Conservation (phyloP, 2,329 filamentous ascomycete species). For the Teratosphaeria viscida region DNA sequence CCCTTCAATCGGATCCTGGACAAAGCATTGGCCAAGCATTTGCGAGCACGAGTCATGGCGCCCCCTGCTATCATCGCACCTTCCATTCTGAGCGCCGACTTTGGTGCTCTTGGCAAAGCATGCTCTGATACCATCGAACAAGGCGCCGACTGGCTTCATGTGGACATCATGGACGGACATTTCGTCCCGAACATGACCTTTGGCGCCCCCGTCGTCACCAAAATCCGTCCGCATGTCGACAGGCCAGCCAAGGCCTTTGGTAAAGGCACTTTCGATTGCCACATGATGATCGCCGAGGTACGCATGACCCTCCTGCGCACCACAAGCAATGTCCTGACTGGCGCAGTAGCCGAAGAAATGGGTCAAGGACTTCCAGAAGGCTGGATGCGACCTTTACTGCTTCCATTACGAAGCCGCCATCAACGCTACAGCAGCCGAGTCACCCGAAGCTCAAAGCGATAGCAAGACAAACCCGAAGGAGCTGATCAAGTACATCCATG, state of each 20-base stretch:
- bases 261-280: constrained; percentile 93
- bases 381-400: constrained; percentile 97
- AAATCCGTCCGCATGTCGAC: constrained; percentile 79
- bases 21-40: constrained; percentile 9
- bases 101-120: constrained; percentile 74
- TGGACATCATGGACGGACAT: constrained; percentile 98
- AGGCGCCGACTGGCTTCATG: constrained; percentile 86
- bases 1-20: background rate
- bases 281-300: constrained; percentile 99
- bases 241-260: constrained; percentile 58
- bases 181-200: constrained; percentile 99
- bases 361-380: constrained; percentile 89
- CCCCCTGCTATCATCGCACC: constrained; percentile 91
- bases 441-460: constrained; percentile 58
- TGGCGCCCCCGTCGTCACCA: constrained; percentile 86
- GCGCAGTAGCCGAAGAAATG: constrained; percentile 77
- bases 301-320: constrained; percentile 7
- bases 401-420: constrained; percentile 98
- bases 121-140: constrained; percentile 77
- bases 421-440: constrained; percentile 69
- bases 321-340: constrained; percentile 11
- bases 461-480: constrained; percentile 70
- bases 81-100: constrained; percentile 96
- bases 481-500: constrained; percentile 83
- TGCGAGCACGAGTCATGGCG: constrained; percentile 50